Percentiles rank a stretch among this genome's conserved stretches.
Conservation (phyloP, 2,329 filamentous ascomycete genomes). For the Talaromyces sp. region DNA sequence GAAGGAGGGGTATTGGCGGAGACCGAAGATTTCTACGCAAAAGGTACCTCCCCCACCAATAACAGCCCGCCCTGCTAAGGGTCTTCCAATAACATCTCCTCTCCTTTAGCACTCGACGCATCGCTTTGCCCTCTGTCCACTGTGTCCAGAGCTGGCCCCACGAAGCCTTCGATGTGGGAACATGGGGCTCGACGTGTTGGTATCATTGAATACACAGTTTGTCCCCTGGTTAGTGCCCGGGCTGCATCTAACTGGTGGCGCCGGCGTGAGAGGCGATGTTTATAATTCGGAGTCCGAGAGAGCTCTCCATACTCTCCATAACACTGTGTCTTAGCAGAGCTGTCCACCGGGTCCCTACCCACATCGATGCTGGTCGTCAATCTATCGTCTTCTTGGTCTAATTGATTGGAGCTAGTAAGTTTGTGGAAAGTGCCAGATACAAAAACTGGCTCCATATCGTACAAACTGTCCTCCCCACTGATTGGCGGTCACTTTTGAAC, state of each 20-base stretch:
- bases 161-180: background rate
- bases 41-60: conserved; percentile 7
- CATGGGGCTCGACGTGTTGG: background rate
- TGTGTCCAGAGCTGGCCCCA: conserved; percentile 1
- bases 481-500: background rate
- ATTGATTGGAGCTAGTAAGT: background rate
- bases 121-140: background rate
- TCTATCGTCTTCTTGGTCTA: background rate
- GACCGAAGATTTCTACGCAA: conserved; percentile 13
- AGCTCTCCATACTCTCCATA: background rate
- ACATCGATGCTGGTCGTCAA: background rate
- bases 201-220: background rate
- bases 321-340: background rate
- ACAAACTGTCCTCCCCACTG: background rate
- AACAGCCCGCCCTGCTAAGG: background rate
- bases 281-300: conserved; percentile 16
- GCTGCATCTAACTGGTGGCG: conserved; percentile 6
- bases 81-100: background rate
- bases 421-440: background rate
- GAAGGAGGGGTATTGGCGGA: conserved; percentile 17
- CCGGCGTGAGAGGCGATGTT: conserved; percentile 2
- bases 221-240: conserved; percentile 11
- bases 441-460: background rate
- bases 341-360: conserved; percentile 10
- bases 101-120: background rate